A percentile compares a stretch with the other conserved stretches of the same genome.
Conservation (phyloP, 352 stramenopile species). For the Phytophthora nicotianae region DNA sequence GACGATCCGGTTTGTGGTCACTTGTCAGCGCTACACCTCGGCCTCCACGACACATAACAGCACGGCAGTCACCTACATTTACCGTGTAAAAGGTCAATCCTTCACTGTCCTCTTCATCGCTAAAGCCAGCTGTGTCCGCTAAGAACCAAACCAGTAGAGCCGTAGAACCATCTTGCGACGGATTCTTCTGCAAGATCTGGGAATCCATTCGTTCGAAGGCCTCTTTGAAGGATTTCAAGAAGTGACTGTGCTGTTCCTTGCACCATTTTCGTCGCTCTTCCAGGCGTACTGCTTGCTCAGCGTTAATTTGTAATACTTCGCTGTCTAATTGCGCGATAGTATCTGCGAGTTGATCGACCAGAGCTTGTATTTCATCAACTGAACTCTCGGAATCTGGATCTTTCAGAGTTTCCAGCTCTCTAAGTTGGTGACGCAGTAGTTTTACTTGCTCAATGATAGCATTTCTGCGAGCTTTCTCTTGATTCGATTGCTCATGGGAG, state of each 20-base stretch:
- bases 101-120: not conserved
- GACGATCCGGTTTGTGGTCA: constrained; percentile 64
- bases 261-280: constrained; percentile 34
- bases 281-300: constrained; percentile 32
- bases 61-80: constrained; percentile 72
- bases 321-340: constrained; percentile 34
- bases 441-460: constrained; percentile 39
- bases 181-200: constrained; percentile 52
- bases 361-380: constrained; percentile 11
- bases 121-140: constrained; percentile 10
- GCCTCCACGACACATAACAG: constrained; percentile 54
- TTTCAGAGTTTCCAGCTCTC: constrained; percentile 27
- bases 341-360: constrained; percentile 33
- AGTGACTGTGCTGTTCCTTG: constrained; percentile 25
- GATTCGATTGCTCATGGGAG: constrained; percentile 17
- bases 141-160: constrained; percentile 62
- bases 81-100: constrained; percentile 51
- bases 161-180: constrained; percentile 52
- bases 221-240: constrained; percentile 42
- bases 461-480: constrained; percentile 33
- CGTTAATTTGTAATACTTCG: constrained; percentile 41
- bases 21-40: constrained; percentile 46
- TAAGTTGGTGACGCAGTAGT: constrained; percentile 37
- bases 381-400: constrained; percentile 1
- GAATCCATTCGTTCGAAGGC: constrained; percentile 51